These are phyloP conservation scores for Rhodamnia argentea DNA, from an alignment of 345 rosid genomes.

Conservation along the genomic window DNA sequence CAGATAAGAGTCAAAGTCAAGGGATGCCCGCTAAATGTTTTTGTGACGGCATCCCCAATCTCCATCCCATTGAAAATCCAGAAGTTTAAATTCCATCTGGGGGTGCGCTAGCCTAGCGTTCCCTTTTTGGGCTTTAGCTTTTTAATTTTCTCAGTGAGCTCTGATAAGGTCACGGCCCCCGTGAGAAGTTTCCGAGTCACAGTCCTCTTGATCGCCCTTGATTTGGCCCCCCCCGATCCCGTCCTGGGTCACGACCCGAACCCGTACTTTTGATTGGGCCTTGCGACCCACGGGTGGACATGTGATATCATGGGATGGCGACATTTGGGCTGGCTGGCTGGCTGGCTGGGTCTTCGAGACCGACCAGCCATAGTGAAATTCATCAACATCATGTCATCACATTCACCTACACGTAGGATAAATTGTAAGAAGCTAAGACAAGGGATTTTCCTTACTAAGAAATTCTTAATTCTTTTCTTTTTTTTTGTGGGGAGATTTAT, in stretches of 20 bases:
- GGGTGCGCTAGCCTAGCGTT: too few relatives aligned
- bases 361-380: not conserved
- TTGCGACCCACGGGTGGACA: not conserved
- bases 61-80: not conserved
- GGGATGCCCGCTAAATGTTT: not conserved
- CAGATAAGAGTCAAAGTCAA: not conserved
- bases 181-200: not conserved
- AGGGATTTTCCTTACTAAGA: not conserved
- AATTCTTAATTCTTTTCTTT: not conserved
- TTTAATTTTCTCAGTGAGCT: not conserved
- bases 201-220: not conserved
- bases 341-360: not conserved
- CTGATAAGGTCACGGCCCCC: not conserved
- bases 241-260: not conserved
- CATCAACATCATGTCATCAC: not conserved
- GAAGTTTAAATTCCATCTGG: too few relatives aligned
- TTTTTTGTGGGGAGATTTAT: not conserved
- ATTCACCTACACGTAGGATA: not conserved
- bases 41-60: not conserved
- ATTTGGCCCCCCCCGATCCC: not conserved
- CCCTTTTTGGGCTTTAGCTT: too few relatives aligned
- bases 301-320: not conserved
- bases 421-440: not conserved
- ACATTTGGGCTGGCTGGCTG: not conserved
- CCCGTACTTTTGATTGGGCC: not conserved